Conservation (phyloP, 2,329 filamentous ascomycete genomes). For the Phyllosticta citribraziliensis region DNA sequence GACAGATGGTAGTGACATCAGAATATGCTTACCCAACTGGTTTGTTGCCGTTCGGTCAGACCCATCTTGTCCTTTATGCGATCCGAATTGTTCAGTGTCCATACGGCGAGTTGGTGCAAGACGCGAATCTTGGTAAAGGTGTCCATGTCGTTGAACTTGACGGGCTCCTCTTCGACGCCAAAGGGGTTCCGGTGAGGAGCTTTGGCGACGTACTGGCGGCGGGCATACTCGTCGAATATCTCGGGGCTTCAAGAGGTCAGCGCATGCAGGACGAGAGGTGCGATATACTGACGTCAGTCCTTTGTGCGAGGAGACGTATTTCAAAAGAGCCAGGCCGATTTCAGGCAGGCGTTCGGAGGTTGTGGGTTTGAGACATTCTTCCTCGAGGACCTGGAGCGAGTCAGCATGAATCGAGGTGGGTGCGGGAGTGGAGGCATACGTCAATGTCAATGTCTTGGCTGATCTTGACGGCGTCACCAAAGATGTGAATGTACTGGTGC, state of each 20-base stretch:
- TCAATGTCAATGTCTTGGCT: constrained; percentile 83
- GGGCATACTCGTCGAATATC: constrained; percentile 86
- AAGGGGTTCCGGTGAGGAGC: constrained; percentile 75
- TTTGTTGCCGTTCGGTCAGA: constrained; percentile 76
- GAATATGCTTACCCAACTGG: constrained; percentile 60
- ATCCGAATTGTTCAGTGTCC: constrained; percentile 81
- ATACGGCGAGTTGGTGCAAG: constrained; percentile 79
- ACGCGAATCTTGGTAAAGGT: constrained; percentile 72
- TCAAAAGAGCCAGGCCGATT: constrained; percentile 78
- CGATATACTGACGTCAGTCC: constrained; percentile 65
- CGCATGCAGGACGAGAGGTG: neutral
- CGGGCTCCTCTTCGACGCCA: constrained; percentile 62
- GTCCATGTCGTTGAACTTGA: constrained; percentile 72
- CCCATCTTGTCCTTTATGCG: constrained; percentile 73
- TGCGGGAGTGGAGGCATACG: constrained; percentile 41
- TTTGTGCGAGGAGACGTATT: constrained; percentile 88
- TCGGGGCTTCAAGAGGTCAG: constrained; percentile 51
- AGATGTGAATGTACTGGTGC: constrained; percentile 87
- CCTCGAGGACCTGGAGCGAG: constrained; percentile 64
- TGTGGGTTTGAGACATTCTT: constrained; percentile 69
- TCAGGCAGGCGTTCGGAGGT: constrained; percentile 65
- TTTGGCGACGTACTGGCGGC: constrained; percentile 79
- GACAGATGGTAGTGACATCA: neutral
- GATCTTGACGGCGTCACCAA: constrained; percentile 82
- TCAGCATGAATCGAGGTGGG: constrained; percentile 19